Evolutionary conservation across 73 alveolate genomes (phyloP).

Genomic region (Diophrys sp.): DNA sequence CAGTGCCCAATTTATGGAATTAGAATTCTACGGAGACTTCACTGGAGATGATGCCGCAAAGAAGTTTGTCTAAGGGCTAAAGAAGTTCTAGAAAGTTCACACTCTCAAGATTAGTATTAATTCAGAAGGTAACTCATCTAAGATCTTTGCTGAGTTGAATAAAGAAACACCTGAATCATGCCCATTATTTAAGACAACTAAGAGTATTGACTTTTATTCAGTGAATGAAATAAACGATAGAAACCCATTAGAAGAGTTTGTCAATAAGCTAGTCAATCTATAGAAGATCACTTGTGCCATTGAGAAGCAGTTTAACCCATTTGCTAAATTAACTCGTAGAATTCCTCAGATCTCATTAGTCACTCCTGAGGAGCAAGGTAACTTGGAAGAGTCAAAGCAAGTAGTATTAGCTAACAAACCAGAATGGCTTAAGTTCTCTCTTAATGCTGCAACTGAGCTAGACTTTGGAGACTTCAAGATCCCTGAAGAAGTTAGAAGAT

Average conservation of each 20-base stretch:
- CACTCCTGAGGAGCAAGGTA: constrained; percentile 3
- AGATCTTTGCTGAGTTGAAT: not conserved
- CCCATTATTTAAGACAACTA: constrained; percentile 3
- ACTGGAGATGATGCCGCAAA: not conserved
- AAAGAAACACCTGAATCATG: not conserved
- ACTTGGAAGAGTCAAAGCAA: not conserved
- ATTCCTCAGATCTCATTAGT: not conserved
- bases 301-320: constrained; percentile 9
- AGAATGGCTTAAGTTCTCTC: constrained; percentile 9
- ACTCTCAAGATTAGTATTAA: not conserved
- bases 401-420: not conserved
- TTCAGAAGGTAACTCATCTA: constrained; percentile 10
- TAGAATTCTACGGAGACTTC: constrained; percentile 3
- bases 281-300: not conserved
- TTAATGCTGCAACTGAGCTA: not conserved
- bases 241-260: not conserved
- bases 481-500: not conserved
- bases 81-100: constrained; percentile 1
- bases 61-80: constrained; percentile 1
- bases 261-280: not conserved
- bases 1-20: not conserved
- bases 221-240: not conserved
- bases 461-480: constrained; percentile 6
- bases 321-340: not conserved
- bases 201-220: not conserved